These are phyloP conservation scores for Hypholoma fasciculare DNA, from an alignment of 768 basidiomycete species.

Conservation along the genomic window DNA sequence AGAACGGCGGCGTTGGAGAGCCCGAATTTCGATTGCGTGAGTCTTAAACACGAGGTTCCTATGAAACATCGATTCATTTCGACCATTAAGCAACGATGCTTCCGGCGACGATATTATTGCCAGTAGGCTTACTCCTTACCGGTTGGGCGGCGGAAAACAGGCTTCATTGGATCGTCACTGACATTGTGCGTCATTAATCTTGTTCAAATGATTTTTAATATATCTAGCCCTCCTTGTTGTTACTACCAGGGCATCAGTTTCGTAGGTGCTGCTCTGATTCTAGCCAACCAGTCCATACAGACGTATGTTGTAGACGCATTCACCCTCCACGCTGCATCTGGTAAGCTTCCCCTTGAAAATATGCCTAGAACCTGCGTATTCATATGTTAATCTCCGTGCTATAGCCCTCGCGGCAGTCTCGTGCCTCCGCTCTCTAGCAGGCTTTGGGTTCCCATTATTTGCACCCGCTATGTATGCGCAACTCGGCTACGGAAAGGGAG, in stretches of 20 bases:
- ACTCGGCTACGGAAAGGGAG: conserved; percentile 70
- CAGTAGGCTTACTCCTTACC: conserved; percentile 64
- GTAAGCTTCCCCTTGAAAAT: conserved; percentile 28
- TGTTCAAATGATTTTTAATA: background rate
- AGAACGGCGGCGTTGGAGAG: conserved; percentile 45
- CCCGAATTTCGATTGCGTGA: conserved; percentile 52
- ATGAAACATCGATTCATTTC: background rate
- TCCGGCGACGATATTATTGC: conserved; percentile 57
- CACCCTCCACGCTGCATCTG: conserved; percentile 67
- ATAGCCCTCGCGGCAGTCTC: conserved; percentile 65
- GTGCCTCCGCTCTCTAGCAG: conserved; percentile 62
- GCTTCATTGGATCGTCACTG: conserved; percentile 70
- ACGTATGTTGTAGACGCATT: conserved; percentile 71
- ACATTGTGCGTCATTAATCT: conserved; percentile 47
- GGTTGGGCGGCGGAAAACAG: conserved; percentile 67
- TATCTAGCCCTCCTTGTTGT: background rate
- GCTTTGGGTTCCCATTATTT: conserved; percentile 81
- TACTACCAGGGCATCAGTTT: conserved; percentile 50
- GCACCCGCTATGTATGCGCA: conserved; percentile 65
- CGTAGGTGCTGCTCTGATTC: conserved; percentile 57
- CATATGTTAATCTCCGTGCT: conserved; percentile 3
- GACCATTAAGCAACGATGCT: conserved; percentile 52
- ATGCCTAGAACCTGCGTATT: background rate
- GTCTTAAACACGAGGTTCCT: conserved; percentile 15
- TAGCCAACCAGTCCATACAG: conserved; percentile 62